Evolutionary conservation across 2,329 filamentous ascomycete species (phyloP), one percentile per base, ranked within the genome.

Genomic region (Metarhizium album): DNA sequence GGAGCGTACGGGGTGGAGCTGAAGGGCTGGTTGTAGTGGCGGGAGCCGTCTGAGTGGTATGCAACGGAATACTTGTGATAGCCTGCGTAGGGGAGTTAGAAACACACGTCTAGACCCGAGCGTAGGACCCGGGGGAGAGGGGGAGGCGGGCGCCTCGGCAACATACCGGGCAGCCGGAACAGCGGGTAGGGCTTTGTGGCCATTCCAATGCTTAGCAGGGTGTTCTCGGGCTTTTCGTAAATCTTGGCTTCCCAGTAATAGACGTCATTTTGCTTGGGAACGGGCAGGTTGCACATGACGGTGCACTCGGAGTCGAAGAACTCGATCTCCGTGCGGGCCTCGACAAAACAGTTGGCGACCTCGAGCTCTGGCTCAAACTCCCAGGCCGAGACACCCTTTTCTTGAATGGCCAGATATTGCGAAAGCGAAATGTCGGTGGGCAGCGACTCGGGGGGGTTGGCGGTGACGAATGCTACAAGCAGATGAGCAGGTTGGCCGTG

Each of bases 191-290:
- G 93, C 65, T 98, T 98, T 20, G 93, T 98, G 45, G 87, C 87
- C 75, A 98, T 87, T 58, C 93, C 93, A 59, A 98, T 90, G 64
- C 87, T 90, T 55, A 98, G 78, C 57, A 89, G 72, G 0, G 89
- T 95, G 53, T 74, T 82, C 56, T 97, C 93, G 3, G 93, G 90
- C 70, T 97, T 97, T 55, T 98, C 93, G 70, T 94, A 98, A 49
- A 98, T 86, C 74, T 98, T 98, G 51, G 90, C 87, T 68, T 98
- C 93, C 93, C 93, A 98, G 69, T 98, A 98, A 68, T 98, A 98
- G 11, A 97, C 91, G 63, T 98, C 93, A 64, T 98, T 98, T 65
- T 98, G 93, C 64, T 98, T 98, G 14, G 93, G 93, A 7, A 98
- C 89, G 0, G 93, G 93, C 40, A 98, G 70, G 62, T 98, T 98